phyloP scores from a whole-genome alignment of 306 rosid genomes.

The Albizia julibrissin region DNA sequence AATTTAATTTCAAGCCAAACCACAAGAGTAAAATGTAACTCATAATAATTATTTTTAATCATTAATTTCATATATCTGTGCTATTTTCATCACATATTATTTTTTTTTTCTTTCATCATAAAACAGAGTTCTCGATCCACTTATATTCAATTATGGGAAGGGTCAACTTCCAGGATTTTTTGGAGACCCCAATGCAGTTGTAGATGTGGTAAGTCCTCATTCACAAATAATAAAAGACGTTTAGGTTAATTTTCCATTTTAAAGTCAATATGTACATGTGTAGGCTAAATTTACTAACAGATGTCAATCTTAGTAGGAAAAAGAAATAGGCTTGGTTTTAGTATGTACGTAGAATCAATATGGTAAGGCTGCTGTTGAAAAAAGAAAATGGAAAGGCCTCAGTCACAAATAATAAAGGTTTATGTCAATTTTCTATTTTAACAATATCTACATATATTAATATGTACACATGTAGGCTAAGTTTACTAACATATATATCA shows the following conservation, averaged over 20 bases:
- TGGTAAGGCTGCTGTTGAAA: no score
- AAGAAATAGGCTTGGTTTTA: no score
- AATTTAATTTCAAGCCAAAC: background rate
- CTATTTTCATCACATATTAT: background rate
- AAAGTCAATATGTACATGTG: no score
- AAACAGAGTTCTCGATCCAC: slow-evolving; percentile 56
- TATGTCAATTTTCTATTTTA: no score
- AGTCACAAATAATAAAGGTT: no score
- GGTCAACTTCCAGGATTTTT: slow-evolving; percentile 51
- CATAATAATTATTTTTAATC: background rate
- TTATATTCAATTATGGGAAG: slow-evolving; percentile 54
- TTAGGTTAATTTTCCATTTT: background rate
- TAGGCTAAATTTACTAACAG: no score
- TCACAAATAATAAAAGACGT: background rate
- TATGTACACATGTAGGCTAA: no score
- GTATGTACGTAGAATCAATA: no score
- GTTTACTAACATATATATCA: no score
- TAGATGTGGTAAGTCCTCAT: slow-evolving; percentile 42
- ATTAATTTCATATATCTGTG: background rate
- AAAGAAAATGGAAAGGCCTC: no score
- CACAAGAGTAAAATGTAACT: background rate
- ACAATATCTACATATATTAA: no score
- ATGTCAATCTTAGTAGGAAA: no score
- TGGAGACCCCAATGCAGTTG: slow-evolving; percentile 48
- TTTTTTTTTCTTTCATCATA: background rate